A percentile compares a stretch with the other conserved stretches of the same genome.
These are phyloP conservation scores for Gymnopilus junonius DNA, from an alignment of 768 basidiomycete species.

Conservation along the genomic window DNA sequence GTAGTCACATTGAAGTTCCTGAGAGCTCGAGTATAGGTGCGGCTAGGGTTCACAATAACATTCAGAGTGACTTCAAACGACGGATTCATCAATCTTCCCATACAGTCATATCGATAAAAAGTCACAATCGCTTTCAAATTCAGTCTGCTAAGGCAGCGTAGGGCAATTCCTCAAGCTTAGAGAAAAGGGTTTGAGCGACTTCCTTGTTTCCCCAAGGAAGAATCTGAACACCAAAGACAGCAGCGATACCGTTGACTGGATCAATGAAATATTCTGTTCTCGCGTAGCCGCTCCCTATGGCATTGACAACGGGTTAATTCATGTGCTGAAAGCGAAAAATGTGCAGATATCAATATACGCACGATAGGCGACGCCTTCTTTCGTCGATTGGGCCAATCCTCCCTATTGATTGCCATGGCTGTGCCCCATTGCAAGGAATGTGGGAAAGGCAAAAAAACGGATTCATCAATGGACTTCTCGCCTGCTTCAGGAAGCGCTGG, in stretches of 20 bases:
- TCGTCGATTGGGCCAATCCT: conserved; percentile 27
- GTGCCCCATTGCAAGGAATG: conserved; percentile 32
- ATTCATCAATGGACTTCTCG: conserved; percentile 21
- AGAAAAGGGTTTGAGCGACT: neutral
- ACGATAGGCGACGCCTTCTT: conserved; percentile 16
- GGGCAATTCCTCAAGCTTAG: conserved; percentile 22
- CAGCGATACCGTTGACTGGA: conserved; percentile 27
- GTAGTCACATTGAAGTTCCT: neutral
- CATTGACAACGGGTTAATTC: neutral
- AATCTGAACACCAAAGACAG: conserved; percentile 26
- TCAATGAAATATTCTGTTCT: conserved; percentile 29
- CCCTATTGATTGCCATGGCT: conserved; percentile 30
- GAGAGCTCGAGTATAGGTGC: neutral
- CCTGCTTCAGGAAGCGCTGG: conserved; percentile 29
- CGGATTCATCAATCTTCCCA: neutral
- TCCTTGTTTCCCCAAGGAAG: conserved; percentile 17
- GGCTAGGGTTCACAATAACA: neutral
- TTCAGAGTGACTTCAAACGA: neutral
- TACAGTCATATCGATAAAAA: neutral
- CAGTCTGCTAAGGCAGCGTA: conserved; percentile 25
- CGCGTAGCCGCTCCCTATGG: conserved; percentile 28
- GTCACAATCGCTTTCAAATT: neutral
- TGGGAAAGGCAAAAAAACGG: conserved; percentile 13
- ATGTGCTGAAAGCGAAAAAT: neutral
- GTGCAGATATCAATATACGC: neutral